Percentiles rank a stretch among this genome's conserved stretches.
Conservation (phyloP, 2,329 filamentous ascomycete species). For the Botrytis cinerea region DNA sequence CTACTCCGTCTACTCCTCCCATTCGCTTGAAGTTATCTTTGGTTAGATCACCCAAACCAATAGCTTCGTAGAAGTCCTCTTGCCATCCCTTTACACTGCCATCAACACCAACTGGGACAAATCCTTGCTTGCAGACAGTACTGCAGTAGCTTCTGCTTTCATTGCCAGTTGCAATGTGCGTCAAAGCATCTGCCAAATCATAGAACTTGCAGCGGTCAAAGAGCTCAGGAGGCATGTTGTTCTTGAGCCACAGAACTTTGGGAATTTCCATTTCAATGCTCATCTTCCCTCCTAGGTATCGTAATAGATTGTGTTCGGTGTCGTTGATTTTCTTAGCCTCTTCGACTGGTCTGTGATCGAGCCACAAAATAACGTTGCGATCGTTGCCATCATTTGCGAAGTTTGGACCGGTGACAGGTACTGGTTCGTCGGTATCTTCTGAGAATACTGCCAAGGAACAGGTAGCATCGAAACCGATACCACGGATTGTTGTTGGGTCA, state of each 20-base stretch:
- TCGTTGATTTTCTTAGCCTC: slow-evolving; percentile 94
- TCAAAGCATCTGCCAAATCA: slow-evolving; percentile 88
- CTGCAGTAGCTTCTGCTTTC: slow-evolving; percentile 94
- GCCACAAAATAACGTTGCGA: slow-evolving; percentile 95
- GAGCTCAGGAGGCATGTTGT: slow-evolving; percentile 89
- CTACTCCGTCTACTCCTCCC: slow-evolving; percentile 92
- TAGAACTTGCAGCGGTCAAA: slow-evolving; percentile 97
- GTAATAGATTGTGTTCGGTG: slow-evolving; percentile 87
- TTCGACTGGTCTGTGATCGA: slow-evolving; percentile 88
- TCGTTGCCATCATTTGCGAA: slow-evolving; percentile 81
- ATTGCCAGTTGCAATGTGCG: slow-evolving; percentile 88
- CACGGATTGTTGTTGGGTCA: slow-evolving; percentile 73
- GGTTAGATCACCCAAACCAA: slow-evolving; percentile 81
- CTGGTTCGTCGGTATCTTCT: slow-evolving; percentile 84
- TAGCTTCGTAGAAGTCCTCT: slow-evolving; percentile 84
- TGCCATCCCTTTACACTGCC: slow-evolving; percentile 98
- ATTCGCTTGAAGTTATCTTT: slow-evolving; percentile 90
- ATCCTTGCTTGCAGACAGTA: slow-evolving; percentile 96
- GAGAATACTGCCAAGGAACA: slow-evolving; percentile 93
- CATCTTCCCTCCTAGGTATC: slow-evolving; percentile 97
- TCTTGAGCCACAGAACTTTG: slow-evolving; percentile 97
- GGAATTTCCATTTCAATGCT: slow-evolving; percentile 99
- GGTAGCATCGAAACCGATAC: slow-evolving; percentile 97
- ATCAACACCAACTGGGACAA: slow-evolving; percentile 93
- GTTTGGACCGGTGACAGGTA: slow-evolving; percentile 84